These are phyloP conservation scores for Gnomoniopsis smithogilvyi DNA, from an alignment of 2,329 filamentous ascomycete species.

Conservation along the genomic window DNA sequence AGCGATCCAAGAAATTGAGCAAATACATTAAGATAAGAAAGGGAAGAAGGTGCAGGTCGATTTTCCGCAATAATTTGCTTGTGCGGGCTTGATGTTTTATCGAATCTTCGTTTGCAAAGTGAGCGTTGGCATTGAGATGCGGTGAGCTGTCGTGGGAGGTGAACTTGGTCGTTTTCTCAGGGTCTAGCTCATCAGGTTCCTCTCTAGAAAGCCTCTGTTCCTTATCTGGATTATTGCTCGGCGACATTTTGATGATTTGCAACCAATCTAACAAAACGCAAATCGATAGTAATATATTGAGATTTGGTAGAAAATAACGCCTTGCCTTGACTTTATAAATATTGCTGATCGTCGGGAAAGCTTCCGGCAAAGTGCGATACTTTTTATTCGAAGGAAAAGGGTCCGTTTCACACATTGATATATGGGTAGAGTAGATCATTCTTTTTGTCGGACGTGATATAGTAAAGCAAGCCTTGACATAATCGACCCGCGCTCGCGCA, in stretches of 20 bases:
- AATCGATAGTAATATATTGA: too few relatives aligned
- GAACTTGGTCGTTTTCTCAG: not conserved
- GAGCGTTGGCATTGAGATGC: not conserved
- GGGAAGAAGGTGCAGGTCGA: slow-evolving; percentile 50
- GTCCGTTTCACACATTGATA: too few relatives aligned
- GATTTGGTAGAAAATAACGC: too few relatives aligned
- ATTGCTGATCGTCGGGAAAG: too few relatives aligned
- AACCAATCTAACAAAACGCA: not conserved
- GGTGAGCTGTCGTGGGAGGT: not conserved
- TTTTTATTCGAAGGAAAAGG: too few relatives aligned
- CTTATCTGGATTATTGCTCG: not conserved
- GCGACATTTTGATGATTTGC: not conserved
- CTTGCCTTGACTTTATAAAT: too few relatives aligned
- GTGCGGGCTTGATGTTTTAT: slow-evolving; percentile 7
- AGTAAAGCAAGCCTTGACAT: too few relatives aligned
- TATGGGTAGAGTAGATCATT: too few relatives aligned
- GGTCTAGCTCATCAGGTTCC: not conserved
- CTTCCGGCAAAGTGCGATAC: too few relatives aligned
- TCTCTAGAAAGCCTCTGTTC: not conserved
- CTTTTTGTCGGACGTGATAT: too few relatives aligned
- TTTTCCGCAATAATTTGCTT: slow-evolving; percentile 41
- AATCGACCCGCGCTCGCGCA: too few relatives aligned
- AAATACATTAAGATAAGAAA: slow-evolving; percentile 54
- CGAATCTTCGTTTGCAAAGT: slow-evolving; percentile 13
- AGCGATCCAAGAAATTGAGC: slow-evolving; percentile 52